Evolutionary conservation across 148 eudicot species (phyloP), one percentile per base, ranked within the genome.

Genomic region (Rhododendron griersonianum): DNA sequence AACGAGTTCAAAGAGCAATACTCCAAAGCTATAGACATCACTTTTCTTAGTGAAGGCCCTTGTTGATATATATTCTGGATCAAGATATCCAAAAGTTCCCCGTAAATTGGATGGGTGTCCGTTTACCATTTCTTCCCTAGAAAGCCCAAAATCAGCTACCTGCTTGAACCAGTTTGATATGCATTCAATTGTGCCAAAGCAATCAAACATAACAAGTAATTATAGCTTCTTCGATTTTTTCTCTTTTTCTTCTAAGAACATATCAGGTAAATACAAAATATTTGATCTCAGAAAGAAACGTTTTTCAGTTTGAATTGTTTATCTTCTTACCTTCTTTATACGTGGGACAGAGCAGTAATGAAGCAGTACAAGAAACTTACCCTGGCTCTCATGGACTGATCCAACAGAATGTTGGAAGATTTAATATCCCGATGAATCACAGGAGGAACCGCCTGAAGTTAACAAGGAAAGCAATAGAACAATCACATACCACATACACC

Each of bases 141-240:
- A 96, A 81, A 96, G 95, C 87, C 99, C 99, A 87, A 97, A 97
- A 90, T 97, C 99, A 67, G 99, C 94, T 45, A 97, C 99, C 98
- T 96, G 87, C 13, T 78, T 82, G 35, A 80, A 77, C 11, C 84
- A 85, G 81, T 75, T 57, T 84, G 75, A 69, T 57, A 83, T 18
- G 41, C 59, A 81, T 37, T 30, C 80, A 87, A 37, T 50, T 51
- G 47, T 44, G 55, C 80, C 63, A 71, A 77, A 76, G 5, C 25
- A 11, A 69, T 63, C 6, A 80, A 25, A 67, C 25, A 71, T 11
- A 3, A 84, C 23, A 14, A 51, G 65, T 50, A 73, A 21, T 19
- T 10, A 84, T 47, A 4, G 65, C 63, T 67, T 45, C 57, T 5
- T 28, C 2, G 15, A 21, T 25, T 15, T 7, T 13, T 41, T 39